phyloP scores from a whole-genome alignment of 148 eudicot genomes.

The Rhododendron simsii region DNA sequence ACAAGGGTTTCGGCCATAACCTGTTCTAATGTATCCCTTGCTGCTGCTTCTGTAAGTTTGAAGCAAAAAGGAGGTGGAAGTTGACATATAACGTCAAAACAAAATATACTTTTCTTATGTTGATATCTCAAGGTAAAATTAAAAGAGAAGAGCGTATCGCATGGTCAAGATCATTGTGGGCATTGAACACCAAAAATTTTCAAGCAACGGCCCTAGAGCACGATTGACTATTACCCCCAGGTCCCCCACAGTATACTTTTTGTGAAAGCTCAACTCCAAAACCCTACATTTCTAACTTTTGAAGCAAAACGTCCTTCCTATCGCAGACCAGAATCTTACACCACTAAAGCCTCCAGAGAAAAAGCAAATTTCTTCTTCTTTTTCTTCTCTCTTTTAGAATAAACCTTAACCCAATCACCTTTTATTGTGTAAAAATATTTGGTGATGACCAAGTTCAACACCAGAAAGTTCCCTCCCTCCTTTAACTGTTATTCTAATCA shows the following conservation, averaged over 20 bases:
- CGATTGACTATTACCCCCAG: neutral
- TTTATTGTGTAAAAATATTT: neutral
- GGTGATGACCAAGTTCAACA: neutral
- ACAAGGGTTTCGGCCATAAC: slow-evolving; percentile 62
- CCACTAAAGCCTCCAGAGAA: neutral
- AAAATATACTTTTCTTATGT: neutral
- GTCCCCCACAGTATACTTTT: neutral
- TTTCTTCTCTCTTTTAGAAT: neutral
- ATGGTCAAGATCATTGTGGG: neutral
- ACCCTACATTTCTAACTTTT: neutral
- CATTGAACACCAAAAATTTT: neutral
- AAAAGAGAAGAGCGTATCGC: neutral
- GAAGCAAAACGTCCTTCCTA: neutral
- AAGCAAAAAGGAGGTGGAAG: neutral
- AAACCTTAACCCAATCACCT: neutral
- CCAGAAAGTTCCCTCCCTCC: neutral
- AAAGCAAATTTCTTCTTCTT: neutral
- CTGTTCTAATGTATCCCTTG: slow-evolving; percentile 54
- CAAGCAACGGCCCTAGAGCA: neutral
- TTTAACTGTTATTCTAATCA: neutral
- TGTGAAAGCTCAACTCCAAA: neutral
- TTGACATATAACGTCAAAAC: neutral
- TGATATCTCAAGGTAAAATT: neutral
- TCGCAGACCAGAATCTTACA: neutral
- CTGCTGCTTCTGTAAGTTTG: slow-evolving; percentile 49